Evolutionary conservation across 768 basidiomycete species (phyloP).

Genomic region (Leccinum uliginosum): DNA sequence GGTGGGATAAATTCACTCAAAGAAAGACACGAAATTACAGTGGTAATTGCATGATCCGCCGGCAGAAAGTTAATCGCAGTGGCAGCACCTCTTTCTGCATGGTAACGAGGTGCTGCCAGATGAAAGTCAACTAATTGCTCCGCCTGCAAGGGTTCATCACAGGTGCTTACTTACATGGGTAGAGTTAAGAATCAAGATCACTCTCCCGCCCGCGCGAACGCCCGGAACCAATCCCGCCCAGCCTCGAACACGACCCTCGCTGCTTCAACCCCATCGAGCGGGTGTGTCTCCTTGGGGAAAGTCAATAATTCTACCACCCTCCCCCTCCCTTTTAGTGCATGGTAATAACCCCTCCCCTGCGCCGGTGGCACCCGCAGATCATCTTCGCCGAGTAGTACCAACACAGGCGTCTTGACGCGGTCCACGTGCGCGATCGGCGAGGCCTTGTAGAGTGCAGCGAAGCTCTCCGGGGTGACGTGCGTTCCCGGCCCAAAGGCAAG

Average conservation of each 20-base stretch:
- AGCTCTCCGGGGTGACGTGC: slow-evolving; percentile 44
- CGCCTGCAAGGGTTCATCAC: neutral
- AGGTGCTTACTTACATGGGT: neutral
- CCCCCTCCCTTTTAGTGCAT: slow-evolving; percentile 39
- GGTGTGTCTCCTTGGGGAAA: slow-evolving; percentile 60
- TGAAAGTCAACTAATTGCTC: too few relatives aligned
- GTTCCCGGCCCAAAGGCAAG: slow-evolving; percentile 31
- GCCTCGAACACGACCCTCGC: slow-evolving; percentile 50
- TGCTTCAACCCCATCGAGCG: slow-evolving; percentile 61
- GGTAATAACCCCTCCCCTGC: slow-evolving; percentile 50
- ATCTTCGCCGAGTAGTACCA: slow-evolving; percentile 55
- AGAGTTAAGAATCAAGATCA: neutral
- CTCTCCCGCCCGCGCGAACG: slow-evolving; percentile 6
- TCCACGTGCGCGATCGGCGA: slow-evolving; percentile 60
- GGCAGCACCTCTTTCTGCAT: too few relatives aligned
- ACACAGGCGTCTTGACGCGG: slow-evolving; percentile 48
- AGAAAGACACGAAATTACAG: too few relatives aligned
- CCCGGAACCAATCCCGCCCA: slow-evolving; percentile 46
- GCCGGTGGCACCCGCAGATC: slow-evolving; percentile 61
- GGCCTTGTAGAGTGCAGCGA: slow-evolving; percentile 38
- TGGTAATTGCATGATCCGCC: too few relatives aligned
- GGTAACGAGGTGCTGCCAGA: too few relatives aligned
- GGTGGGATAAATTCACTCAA: too few relatives aligned
- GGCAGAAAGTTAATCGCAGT: too few relatives aligned
- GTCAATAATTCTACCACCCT: slow-evolving; percentile 52